Conservation (phyloP, 1,284 basidiomycete species). For the Ustilago vetiveriae region DNA sequence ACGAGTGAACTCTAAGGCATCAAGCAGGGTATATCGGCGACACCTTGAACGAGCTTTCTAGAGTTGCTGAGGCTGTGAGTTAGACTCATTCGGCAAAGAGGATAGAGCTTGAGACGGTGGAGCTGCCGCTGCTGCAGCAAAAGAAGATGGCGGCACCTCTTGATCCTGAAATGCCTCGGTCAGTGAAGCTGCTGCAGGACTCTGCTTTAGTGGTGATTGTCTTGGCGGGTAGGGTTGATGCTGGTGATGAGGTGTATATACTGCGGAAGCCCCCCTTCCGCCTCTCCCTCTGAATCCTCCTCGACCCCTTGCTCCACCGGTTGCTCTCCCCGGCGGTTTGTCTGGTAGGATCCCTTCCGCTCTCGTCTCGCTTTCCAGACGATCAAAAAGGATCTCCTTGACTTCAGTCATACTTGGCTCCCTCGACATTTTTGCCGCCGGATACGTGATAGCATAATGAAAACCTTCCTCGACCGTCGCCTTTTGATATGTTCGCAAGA, state of each 20-base stretch:
- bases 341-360: conserved; percentile 27
- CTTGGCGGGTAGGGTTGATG: conserved; percentile 15
- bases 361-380: conserved; percentile 10
- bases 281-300: conserved; percentile 11
- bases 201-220: no score
- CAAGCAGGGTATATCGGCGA: neutral
- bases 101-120: no score
- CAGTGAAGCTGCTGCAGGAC: neutral
- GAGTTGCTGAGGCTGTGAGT: neutral
- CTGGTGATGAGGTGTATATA: conserved; percentile 21
- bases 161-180: neutral
- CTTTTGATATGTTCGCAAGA: conserved; percentile 33
- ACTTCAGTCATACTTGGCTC: conserved; percentile 21
- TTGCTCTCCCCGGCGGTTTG: conserved; percentile 16
- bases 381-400: conserved; percentile 15
- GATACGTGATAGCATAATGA: conserved; percentile 28
- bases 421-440: conserved; percentile 20
- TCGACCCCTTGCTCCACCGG: conserved; percentile 12
- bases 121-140: no score
- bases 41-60: neutral
- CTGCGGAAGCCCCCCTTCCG: conserved; percentile 16
- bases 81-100: no score
- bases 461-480: conserved; percentile 34
- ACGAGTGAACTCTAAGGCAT: neutral
- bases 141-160: no score